Base-by-base conservation (phyloP, 306 rosid species). In the Rosa lucieae region DNA sequence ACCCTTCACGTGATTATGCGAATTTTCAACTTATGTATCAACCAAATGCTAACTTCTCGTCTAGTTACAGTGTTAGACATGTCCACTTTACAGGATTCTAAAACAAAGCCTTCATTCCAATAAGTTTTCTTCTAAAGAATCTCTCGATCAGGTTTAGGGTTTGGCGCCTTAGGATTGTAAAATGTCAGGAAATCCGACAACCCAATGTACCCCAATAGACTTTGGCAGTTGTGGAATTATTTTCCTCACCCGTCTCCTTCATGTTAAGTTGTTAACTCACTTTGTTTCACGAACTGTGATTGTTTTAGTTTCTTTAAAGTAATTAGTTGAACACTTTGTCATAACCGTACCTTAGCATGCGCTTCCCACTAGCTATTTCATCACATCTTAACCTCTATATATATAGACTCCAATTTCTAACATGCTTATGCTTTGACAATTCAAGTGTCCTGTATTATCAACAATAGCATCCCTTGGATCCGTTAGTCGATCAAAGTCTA, bases 1-100 rank as follows among this genome's bases (percentile, higher is more conserved):
- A 75, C 13, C 52, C 48, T 46, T 63, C 79, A 76, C 61, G 72
- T 63, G 79, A 76, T 76, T 35, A 46, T 76, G 47, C 62, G 5
- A 43, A 13, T 44, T 10, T 42, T 74, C 15, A 74, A 15, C 70
- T 10, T 14, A 29, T 56, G 9, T 39, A 26, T 11, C 58, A 56
- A 39, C 67, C 69, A 63, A 40, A 56, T 17, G 78, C 52, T 13
- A 71, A 14, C 53, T 58, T 4, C 40, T 58, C 18, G 43, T 75
- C 15, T n/a, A 12, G 67, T 74, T 40, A 56, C n/a, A 53, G 21
- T 40, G 4, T 48, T 2, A 43, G 7, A 43, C 42, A 35, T 43
- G 44, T 40, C 8, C 47, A 8, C 6, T 39, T 40, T 67, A 3
- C 13, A 67, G 47, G 48, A 67, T 37, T 39, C 71, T 17, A 18